phyloP scores from a whole-genome alignment of 148 eudicot species.

The Gaultheria prostrata region DNA sequence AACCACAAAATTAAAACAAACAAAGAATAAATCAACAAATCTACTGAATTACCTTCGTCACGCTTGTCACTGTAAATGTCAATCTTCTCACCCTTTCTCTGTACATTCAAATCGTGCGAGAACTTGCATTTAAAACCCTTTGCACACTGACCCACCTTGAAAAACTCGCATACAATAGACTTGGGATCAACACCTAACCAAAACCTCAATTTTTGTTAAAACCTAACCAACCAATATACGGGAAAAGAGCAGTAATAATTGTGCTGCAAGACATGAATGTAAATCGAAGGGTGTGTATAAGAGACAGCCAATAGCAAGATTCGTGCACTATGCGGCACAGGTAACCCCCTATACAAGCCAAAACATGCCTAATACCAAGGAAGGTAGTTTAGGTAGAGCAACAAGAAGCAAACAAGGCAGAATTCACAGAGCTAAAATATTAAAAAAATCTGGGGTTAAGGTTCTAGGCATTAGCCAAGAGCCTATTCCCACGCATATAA shows the following conservation, averaged over 20 bases:
- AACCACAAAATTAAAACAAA: background rate
- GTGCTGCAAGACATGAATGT: background rate
- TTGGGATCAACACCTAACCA: conserved; percentile 90
- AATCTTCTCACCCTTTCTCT: conserved; percentile 85
- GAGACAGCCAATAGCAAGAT: background rate
- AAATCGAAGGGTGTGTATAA: background rate
- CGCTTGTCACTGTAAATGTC: conserved; percentile 73
- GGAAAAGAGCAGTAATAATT: background rate
- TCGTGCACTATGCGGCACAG: background rate
- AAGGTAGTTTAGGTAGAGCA: too few species aligned
- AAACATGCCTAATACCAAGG: too few species aligned
- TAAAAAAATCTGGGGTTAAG: too few species aligned
- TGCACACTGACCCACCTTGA: conserved; percentile 86
- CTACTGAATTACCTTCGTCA: conserved; percentile 42
- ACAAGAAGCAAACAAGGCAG: too few species aligned
- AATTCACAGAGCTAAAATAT: too few species aligned
- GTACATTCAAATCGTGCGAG: conserved; percentile 79
- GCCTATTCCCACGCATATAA: background rate
- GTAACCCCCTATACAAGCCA: too few species aligned
- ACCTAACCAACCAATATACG: conserved; percentile 1
- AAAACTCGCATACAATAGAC: conserved; percentile 83
- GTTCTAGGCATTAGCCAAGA: too few species aligned
- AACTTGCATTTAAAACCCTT: conserved; percentile 96
- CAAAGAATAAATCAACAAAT: background rate
- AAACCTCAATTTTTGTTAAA: conserved; percentile 25